Base-by-base conservation (phyloP, 2,329 filamentous ascomycete genomes). In the Cercospora sp. region DNA sequence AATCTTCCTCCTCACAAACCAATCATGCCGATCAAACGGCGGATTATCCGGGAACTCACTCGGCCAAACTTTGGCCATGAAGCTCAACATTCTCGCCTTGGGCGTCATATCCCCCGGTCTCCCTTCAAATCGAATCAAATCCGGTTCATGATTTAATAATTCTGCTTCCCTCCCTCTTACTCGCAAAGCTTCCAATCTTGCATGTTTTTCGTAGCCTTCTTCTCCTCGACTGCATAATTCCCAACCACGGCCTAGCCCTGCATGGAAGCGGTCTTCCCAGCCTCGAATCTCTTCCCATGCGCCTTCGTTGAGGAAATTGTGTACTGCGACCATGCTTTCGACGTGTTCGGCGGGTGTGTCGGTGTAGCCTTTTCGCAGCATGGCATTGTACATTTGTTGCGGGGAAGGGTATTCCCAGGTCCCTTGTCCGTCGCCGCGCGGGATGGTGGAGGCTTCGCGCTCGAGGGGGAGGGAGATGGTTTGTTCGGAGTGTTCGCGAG, bases 381-480 rank as follows among this genome's bases (percentile, higher is more conserved):
- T 90, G 7, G 95, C 95, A 77, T 99, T 98, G 85, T 98, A 99
- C 95, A 99, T 99, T 81, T 99, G 95, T 82, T 99, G 95, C 0
- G 95, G 94, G 0, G 93, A 97, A 0, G 95, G 95, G 78, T 99
- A 99, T 80, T 98, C 95, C 95, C 95, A 99, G 76, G 92, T 96
- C 63, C 89, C 86, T 59, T 88, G 86, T 68, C 81, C 82, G 74
- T 91, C 89, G 75, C 91, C 92, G 73, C 91, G 91, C n/a, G 95
- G 95, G 74, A 99, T 99, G 0, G 94, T 93, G 0, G 92, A 96
- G 31, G 87, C 82, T 80, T 97, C 93, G 73, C 95, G 91, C 6
- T 89, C 87, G 1, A 94, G 91, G 0, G 94, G 91, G 0, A 99
- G 87, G 26, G 85, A 83, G 28, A 91, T 81, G 3, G 87, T 86